These are phyloP conservation scores for Smittium culicis DNA, from an alignment of 371 early-diverging fungal genomes.

Conservation along the genomic window DNA sequence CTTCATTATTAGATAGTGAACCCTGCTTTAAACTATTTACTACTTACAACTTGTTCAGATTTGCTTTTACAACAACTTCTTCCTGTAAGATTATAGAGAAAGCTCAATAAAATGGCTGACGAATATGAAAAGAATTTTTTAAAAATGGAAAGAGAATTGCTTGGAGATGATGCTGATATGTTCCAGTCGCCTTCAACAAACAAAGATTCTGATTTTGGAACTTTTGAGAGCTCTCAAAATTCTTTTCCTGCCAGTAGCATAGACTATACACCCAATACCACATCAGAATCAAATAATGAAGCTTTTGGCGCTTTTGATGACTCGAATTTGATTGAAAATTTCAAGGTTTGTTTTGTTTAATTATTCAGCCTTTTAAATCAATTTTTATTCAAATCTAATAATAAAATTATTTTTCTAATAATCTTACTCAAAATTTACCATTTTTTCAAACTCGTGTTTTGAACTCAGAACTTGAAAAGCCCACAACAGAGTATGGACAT, in stretches of 20 bases:
- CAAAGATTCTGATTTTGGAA: constrained; percentile 24
- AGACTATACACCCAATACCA: neutral
- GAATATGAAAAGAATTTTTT: constrained; percentile 85
- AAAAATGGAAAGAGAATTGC: constrained; percentile 74
- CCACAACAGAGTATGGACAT: neutral
- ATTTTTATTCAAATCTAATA: neutral
- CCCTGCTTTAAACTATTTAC: no score
- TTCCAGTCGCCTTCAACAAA: constrained; percentile 29
- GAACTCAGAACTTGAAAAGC: neutral
- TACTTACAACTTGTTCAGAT: no score
- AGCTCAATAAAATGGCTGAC: constrained; percentile 9
- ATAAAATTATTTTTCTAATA: no score
- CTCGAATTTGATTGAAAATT: neutral
- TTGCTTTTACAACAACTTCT: no score
- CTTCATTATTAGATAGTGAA: no score
- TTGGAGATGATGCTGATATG: constrained; percentile 64
- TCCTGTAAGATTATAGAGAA: no score
- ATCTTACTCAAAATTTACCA: neutral
- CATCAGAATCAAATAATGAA: no score
- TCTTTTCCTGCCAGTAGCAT: neutral
- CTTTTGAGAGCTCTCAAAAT: constrained; percentile 13
- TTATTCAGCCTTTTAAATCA: no score
- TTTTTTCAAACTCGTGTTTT: neutral
- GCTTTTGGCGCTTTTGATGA: neutral
- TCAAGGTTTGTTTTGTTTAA: neutral